Evolutionary conservation across 495 filamentous ascomycete species (phyloP).

Genomic region (Jackrogersella minutella): DNA sequence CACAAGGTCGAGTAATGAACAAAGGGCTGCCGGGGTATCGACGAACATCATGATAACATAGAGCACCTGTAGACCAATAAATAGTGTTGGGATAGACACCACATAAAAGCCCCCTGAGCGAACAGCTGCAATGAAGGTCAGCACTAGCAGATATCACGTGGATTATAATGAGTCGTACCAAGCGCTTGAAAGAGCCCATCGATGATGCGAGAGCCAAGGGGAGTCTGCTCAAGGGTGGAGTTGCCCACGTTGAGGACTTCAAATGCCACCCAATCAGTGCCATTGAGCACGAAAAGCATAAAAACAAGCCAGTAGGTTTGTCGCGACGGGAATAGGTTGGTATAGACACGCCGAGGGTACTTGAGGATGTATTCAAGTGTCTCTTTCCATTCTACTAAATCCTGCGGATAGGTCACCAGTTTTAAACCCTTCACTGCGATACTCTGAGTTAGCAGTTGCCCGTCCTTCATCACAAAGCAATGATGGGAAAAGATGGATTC

Average conservation of each 20-base stretch:
- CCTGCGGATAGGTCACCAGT: conserved; percentile 38
- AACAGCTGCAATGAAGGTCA: conserved; percentile 60
- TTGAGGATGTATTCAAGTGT: conserved; percentile 82
- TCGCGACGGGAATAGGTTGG: conserved; percentile 78
- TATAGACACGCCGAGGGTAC: conserved; percentile 82
- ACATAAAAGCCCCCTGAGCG: conserved; percentile 87
- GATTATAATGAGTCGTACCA: conserved; percentile 39
- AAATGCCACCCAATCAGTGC: conserved; percentile 82
- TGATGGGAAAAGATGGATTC: background rate
- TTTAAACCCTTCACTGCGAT: conserved; percentile 40
- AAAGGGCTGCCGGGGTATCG: background rate
- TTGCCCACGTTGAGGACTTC: conserved; percentile 83
- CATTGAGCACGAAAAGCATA: conserved; percentile 77
- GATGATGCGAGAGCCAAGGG: conserved; percentile 67
- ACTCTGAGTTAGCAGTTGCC: background rate
- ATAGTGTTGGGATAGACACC: conserved; percentile 72
- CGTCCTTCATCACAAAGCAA: too few relatives aligned
- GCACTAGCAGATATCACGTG: background rate
- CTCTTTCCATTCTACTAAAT: conserved; percentile 55
- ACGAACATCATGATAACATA: conserved; percentile 87
- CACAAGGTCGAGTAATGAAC: background rate
- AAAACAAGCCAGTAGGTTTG: conserved; percentile 84
- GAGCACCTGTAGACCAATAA: conserved; percentile 76
- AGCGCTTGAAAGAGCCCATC: conserved; percentile 87
- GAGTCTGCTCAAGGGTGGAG: conserved; percentile 63